Evolutionary conservation across 164 flowering plant species (phyloP), one percentile per base, ranked within the genome.

Genomic region (Warburgia ugandensis): DNA sequence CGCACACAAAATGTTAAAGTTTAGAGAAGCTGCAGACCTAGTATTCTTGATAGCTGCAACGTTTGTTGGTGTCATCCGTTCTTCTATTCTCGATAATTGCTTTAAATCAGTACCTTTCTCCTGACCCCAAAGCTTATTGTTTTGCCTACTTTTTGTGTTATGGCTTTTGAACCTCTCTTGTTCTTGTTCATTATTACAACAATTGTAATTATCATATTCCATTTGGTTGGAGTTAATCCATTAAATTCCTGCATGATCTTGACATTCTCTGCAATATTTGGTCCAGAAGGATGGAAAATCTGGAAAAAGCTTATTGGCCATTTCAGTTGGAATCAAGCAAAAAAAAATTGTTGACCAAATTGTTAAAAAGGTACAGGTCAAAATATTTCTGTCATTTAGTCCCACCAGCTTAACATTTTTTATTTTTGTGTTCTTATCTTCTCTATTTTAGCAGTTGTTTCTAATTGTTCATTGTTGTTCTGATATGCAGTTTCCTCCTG

Each of bases 301-400:
- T 56, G 55, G 81, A 17, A 56, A 41, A 60, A 78, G 50, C 68
- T 73, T 91, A 64, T 65, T 91, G 59, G 94, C 92, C 21, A 64
- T 91, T 45, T 79, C 97, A 31, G 97, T 73, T 38, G 97, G 96
- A 56, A 70, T 83, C 56, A 81, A 76, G 72, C 97, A 91, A 61
- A 83, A 78, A 38, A 71, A 70, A 40, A 40, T 68, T 33, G 92
- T 91, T 32, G 52, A 79, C 50, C 33, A 59, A 59, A 81, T 91
- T 49, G 78, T 91, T 52, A 52, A 62, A 54, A 90, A 86, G 97
- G 97, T 89, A 30, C 36, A 23, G 19, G 37, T 16, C 17, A 48
- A 37, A 45, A 22, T 12, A 45, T 22, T 23, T 22, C 31, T 54
- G 31, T 22, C 1, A 9, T 45, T 45, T 45, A n/a, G 32, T 53